Conservation (phyloP, 306 rosid genomes). For the Dalbergia cochinchinensis region DNA sequence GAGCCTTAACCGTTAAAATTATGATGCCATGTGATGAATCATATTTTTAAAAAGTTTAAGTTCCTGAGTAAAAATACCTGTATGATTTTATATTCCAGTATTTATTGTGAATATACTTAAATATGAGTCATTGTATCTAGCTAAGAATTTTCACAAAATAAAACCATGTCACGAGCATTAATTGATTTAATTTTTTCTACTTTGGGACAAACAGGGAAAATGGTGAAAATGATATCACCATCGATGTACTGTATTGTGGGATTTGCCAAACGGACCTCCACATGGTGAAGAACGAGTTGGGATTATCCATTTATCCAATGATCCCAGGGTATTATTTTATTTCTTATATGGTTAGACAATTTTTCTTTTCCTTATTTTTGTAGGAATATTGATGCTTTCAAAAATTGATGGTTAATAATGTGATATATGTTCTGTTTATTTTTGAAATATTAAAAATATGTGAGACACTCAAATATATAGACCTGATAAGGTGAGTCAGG, state of each 20-base stretch:
- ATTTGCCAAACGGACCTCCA: constrained; percentile 61
- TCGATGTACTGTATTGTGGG: constrained; percentile 48
- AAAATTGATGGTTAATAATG: background rate
- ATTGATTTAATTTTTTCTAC: background rate
- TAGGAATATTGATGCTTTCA: background rate
- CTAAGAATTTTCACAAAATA: too few species aligned
- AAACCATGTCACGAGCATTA: background rate
- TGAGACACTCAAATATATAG: too few species aligned
- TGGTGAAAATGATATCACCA: constrained; percentile 46
- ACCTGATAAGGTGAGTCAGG: too few species aligned
- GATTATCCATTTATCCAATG: constrained; percentile 51
- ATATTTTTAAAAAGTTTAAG: too few species aligned
- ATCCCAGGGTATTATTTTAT: constrained; percentile 56
- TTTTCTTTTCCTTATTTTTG: background rate
- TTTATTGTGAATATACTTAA: too few species aligned
- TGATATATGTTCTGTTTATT: too few species aligned
- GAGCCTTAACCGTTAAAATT: too few species aligned
- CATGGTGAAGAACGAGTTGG: constrained; percentile 48
- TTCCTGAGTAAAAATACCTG: too few species aligned
- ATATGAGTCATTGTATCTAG: too few species aligned
- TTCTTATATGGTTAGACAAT: background rate
- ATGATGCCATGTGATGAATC: too few species aligned
- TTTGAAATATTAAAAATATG: too few species aligned
- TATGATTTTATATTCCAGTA: background rate
- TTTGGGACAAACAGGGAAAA: constrained; percentile 37